phyloP scores from a whole-genome alignment of 805 yeast genomes.

The Ogataea nonfermentans region DNA sequence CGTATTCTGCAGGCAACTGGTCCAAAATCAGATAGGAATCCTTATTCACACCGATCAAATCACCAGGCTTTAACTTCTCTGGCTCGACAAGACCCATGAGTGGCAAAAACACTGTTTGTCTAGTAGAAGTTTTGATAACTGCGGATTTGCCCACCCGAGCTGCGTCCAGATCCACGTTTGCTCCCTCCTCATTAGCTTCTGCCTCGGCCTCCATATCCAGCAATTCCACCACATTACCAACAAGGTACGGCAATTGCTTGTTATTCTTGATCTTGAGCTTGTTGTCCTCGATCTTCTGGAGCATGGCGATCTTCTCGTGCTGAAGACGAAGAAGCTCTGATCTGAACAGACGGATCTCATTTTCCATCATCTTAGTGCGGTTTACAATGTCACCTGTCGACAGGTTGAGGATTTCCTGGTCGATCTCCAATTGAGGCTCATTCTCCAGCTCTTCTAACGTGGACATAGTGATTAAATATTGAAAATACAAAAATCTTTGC shows the following conservation, averaged over 20 bases:
- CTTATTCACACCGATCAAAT: conserved; percentile 95
- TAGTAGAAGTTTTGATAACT: conserved; percentile 93
- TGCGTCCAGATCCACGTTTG: conserved; percentile 90
- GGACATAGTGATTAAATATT: conserved; percentile 49
- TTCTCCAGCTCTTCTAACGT: conserved; percentile 79
- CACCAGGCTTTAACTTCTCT: conserved; percentile 90
- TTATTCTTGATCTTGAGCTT: conserved; percentile 94
- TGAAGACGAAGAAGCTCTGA: conserved; percentile 86
- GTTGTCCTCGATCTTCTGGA: conserved; percentile 91
- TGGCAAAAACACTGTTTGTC: conserved; percentile 96
- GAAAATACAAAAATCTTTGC: conserved; percentile 11
- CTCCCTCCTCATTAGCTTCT: conserved; percentile 86
- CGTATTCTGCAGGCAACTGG: conserved; percentile 95
- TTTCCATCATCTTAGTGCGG: conserved; percentile 84
- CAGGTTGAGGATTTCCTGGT: conserved; percentile 74
- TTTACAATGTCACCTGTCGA: conserved; percentile 81
- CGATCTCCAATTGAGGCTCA: conserved; percentile 59
- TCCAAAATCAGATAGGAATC: conserved; percentile 92
- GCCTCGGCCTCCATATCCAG: conserved; percentile 84
- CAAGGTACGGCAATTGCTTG: conserved; percentile 92
- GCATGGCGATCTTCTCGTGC: conserved; percentile 92
- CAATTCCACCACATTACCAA: conserved; percentile 94
- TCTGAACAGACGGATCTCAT: conserved; percentile 92
- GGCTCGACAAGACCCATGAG: conserved; percentile 95
- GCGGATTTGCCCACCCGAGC: conserved; percentile 95